phyloP scores from a whole-genome alignment of 352 stramenopile species.

The Phytopythium kandeliae region DNA sequence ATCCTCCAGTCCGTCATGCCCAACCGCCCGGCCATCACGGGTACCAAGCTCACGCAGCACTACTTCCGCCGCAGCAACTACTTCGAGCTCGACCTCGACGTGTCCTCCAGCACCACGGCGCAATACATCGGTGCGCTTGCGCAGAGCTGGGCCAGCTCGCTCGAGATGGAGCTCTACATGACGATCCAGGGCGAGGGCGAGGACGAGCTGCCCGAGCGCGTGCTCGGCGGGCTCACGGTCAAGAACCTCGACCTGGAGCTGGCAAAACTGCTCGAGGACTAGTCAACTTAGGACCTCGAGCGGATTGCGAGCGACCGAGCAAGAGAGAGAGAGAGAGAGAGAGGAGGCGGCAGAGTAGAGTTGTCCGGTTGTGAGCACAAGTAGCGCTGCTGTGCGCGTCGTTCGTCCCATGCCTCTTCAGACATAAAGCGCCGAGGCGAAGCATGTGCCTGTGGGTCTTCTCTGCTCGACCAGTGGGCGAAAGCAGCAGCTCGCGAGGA shows the following conservation, averaged over 20 bases:
- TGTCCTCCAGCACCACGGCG: slow-evolving; percentile 69
- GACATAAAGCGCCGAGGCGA: no score
- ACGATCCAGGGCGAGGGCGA: slow-evolving; percentile 65
- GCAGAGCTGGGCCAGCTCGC: slow-evolving; percentile 60
- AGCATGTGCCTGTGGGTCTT: no score
- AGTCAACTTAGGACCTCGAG: no score
- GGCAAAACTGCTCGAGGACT: slow-evolving; percentile 29
- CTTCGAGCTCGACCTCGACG: slow-evolving; percentile 85
- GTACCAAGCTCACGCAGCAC: slow-evolving; percentile 82
- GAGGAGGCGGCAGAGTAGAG: slow-evolving; percentile 1
- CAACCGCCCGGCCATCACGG: slow-evolving; percentile 79
- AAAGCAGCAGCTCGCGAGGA: no score
- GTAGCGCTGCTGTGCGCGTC: no score
- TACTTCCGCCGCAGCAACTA: slow-evolving; percentile 82
- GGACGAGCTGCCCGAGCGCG: slow-evolving; percentile 68
- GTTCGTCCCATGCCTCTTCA: no score
- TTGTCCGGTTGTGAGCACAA: background rate
- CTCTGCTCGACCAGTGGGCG: no score
- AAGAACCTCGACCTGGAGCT: slow-evolving; percentile 59
- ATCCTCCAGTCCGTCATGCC: slow-evolving; percentile 77
- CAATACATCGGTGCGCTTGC: slow-evolving; percentile 77
- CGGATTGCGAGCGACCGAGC: no score
- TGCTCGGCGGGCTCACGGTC: slow-evolving; percentile 54
- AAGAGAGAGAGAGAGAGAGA: no score
- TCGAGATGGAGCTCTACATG: slow-evolving; percentile 80